phyloP scores from a whole-genome alignment of 176 grass and related monocot species.

The Ensete glaucum region DNA sequence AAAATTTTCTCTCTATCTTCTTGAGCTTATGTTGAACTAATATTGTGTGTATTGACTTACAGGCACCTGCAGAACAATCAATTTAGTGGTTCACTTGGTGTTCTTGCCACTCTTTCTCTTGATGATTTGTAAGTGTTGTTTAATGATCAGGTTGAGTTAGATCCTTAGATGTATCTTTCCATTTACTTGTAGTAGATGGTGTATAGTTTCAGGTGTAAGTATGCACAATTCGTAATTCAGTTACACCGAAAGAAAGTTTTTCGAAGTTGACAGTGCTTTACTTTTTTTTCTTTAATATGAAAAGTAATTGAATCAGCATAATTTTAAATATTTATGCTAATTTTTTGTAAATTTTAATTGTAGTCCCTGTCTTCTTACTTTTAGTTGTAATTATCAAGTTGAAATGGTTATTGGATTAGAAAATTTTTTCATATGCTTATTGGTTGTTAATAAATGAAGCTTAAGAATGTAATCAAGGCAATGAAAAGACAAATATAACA shows the following conservation, averaged over 20 bases:
- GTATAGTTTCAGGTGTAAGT: not conserved
- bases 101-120: not conserved
- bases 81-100: constrained; percentile 12
- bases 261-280: not conserved
- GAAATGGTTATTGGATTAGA: not conserved
- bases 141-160: not conserved
- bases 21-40: not conserved
- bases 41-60: constrained; percentile 1
- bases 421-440: not conserved
- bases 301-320: not conserved
- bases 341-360: not conserved
- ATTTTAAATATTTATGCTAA: not conserved
- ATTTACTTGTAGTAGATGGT: not conserved
- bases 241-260: not conserved
- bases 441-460: not conserved
- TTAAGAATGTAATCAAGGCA: constrained; percentile 1
- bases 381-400: not conserved
- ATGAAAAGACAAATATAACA: not conserved
- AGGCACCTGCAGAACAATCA: constrained; percentile 28
- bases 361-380: not conserved
- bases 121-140: constrained; percentile 2
- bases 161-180: not conserved
- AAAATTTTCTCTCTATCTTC: constrained; percentile 4
- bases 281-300: not conserved
- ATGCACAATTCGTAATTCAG: not conserved